Evolutionary conservation across 208 protist species (phyloP), one percentile per base, ranked within the genome.

Genomic region (Acanthamoeba triangularis): DNA sequence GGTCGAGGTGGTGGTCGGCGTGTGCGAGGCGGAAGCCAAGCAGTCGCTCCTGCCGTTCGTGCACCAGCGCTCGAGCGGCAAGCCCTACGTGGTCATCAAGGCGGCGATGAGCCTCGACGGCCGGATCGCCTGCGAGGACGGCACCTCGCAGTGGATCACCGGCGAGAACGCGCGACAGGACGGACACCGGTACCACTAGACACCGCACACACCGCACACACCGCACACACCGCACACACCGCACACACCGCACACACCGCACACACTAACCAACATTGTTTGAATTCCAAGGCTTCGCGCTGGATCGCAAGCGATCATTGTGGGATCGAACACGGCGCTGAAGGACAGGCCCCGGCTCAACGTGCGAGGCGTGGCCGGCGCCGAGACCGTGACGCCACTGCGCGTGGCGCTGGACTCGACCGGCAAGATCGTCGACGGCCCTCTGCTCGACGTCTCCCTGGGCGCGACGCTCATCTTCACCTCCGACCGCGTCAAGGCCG

Each of bases 111-210:
- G 87, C 47, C 78, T 96, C 41, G 95, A 96, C n/a, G 95, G 95
- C 25, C 30, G 44, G 8, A 95, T 96, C 44, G 95, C 93, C 11
- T 96, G 95, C 88, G 80, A 33, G n/a, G 95, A 96, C 49, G 93
- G 93, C 20, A 96, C 74, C 28, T 96, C 94, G 16, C 88, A 96
- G 93, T 96, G 95, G 95, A 96, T 96, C 65, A 96, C 95, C 23
- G 95, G 95, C 44, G 49, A 49, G 25, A 30, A 6, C 28, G 95
- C 90, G 7, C 88, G 95, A 33, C 52, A 65, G 52, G 41, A 91
- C 49, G 93, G 76, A 7, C 93, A 96, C 30, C 2, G 80, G 49
- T 90, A 90, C 8, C 11, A 23, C 47, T 16, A 28, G 74, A 2
- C 2, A 54, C 41, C 74, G 20, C 74, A 25, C 18, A 23, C 56